phyloP scores from a whole-genome alignment of 2,329 filamentous ascomycete species.

The Fusarium sp. region DNA sequence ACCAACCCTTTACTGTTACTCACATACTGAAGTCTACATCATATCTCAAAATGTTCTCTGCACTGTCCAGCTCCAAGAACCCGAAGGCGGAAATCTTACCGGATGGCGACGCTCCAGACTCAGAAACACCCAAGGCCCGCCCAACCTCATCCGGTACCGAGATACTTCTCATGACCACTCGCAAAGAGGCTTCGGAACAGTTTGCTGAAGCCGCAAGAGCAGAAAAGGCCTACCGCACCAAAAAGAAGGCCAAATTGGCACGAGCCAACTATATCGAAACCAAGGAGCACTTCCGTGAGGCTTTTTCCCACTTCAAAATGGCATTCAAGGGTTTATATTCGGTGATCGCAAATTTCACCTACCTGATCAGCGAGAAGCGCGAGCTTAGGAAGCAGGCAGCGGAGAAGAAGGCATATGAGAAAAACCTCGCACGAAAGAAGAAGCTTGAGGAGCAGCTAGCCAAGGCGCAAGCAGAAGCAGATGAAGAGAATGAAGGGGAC shows the following conservation, averaged over 20 bases:
- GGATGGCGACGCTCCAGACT: neutral
- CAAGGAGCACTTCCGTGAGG: slow-evolving; percentile 4
- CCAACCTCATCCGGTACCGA: slow-evolving; percentile 12
- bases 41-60: neutral
- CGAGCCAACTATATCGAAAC: slow-evolving; percentile 23
- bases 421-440: neutral
- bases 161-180: neutral
- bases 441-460: slow-evolving; percentile 15
- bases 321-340: slow-evolving; percentile 8
- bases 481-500: neutral
- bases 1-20: too few relatives aligned
- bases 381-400: neutral
- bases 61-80: neutral
- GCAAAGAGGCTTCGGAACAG: slow-evolving; percentile 13
- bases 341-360: neutral
- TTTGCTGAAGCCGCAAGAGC: slow-evolving; percentile 17
- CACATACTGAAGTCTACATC: too few relatives aligned
- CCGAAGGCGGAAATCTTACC: neutral
- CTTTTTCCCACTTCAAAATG: slow-evolving; percentile 6
- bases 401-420: slow-evolving; percentile 1
- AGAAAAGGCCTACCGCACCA: slow-evolving; percentile 21
- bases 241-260: slow-evolving; percentile 8
- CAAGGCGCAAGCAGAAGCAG: neutral
- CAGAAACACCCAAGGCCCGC: neutral
- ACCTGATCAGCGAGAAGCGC: neutral